A percentile compares a stretch with the other conserved stretches of the same genome.
These are phyloP conservation scores for Oropetium thomaeum DNA, from an alignment of 176 grass and related monocot species.

Conservation along the genomic window DNA sequence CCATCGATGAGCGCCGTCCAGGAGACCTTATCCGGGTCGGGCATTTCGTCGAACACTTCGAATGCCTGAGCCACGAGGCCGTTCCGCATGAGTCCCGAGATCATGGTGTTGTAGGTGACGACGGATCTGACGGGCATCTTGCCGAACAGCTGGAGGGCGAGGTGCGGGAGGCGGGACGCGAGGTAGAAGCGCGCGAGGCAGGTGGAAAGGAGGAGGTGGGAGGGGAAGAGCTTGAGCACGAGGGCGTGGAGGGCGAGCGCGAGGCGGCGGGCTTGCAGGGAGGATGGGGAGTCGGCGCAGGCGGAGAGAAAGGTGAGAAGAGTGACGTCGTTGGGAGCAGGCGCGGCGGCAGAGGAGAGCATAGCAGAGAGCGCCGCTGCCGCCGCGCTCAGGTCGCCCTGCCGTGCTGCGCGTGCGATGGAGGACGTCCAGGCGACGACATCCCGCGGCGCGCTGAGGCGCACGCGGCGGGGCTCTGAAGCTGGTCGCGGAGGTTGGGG, in stretches of 20 bases:
- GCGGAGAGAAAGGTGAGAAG: slow-evolving; percentile 59
- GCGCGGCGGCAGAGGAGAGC: slow-evolving; percentile 44
- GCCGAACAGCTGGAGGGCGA: slow-evolving; percentile 54
- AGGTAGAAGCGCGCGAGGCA: slow-evolving; percentile 63
- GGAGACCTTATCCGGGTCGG: slow-evolving; percentile 51
- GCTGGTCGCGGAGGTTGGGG: not conserved
- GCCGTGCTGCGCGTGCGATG: slow-evolving; percentile 43
- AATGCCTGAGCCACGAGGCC: slow-evolving; percentile 38
- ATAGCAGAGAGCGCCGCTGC: slow-evolving; percentile 32
- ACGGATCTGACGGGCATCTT: slow-evolving; percentile 44
- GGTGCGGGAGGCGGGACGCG: slow-evolving; percentile 39
- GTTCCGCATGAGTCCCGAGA: slow-evolving; percentile 56
- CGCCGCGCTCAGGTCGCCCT: slow-evolving; percentile 44
- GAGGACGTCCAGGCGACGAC: slow-evolving; percentile 54
- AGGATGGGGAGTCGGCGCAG: slow-evolving; percentile 44
- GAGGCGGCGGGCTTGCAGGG: slow-evolving; percentile 26
- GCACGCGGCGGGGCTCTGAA: not conserved
- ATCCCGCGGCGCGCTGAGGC: not conserved
- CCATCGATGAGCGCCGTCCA: slow-evolving; percentile 70
- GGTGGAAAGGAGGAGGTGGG: slow-evolving; percentile 63
- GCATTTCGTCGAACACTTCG: slow-evolving; percentile 57
- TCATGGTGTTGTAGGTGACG: slow-evolving; percentile 65
- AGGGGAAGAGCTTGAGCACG: slow-evolving; percentile 49
- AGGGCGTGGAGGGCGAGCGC: slow-evolving; percentile 41
- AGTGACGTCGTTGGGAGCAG: slow-evolving; percentile 46